Conservation (phyloP, 2,329 filamentous ascomycete genomes). For the Sordariomycetes sp. region DNA sequence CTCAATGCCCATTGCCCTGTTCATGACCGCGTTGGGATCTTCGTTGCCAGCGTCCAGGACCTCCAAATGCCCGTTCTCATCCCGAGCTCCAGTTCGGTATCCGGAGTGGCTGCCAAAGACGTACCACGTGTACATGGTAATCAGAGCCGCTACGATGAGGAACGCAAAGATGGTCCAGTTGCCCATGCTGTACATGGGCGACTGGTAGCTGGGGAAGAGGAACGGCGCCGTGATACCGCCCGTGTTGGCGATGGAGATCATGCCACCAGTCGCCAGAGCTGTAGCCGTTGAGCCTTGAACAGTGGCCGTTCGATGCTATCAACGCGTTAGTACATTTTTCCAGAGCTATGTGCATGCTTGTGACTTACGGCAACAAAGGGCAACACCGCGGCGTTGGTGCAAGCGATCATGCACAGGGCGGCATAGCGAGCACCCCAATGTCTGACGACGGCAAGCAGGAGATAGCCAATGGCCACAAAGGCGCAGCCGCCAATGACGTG, state of each 20-base stretch:
- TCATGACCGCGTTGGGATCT: constrained; percentile 12
- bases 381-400: constrained; percentile 20
- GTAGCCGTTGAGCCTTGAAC: constrained; percentile 21
- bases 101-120: constrained; percentile 20
- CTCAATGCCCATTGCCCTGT: constrained; percentile 9
- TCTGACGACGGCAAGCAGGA: constrained; percentile 17
- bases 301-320: constrained; percentile 20
- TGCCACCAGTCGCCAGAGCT: constrained; percentile 21
- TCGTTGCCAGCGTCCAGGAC: constrained; percentile 10
- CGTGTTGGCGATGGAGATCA: constrained; percentile 22
- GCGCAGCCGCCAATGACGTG: constrained; percentile 17
- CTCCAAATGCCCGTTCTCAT: constrained; percentile 11
- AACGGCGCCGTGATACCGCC: constrained; percentile 23
- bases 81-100: constrained; percentile 15
- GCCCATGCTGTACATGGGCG: constrained; percentile 21
- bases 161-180: constrained; percentile 24
- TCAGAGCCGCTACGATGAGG: constrained; percentile 13
- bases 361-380: constrained; percentile 20
- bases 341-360: neutral
- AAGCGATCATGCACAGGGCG: constrained; percentile 21
- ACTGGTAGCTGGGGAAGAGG: constrained; percentile 18
- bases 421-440: constrained; percentile 20
- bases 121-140: constrained; percentile 19
- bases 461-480: constrained; percentile 18
- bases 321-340: neutral